Conservation (phyloP, 225 moss, liverwort and hornwort genomes). For the Physcomitrium patens region DNA sequence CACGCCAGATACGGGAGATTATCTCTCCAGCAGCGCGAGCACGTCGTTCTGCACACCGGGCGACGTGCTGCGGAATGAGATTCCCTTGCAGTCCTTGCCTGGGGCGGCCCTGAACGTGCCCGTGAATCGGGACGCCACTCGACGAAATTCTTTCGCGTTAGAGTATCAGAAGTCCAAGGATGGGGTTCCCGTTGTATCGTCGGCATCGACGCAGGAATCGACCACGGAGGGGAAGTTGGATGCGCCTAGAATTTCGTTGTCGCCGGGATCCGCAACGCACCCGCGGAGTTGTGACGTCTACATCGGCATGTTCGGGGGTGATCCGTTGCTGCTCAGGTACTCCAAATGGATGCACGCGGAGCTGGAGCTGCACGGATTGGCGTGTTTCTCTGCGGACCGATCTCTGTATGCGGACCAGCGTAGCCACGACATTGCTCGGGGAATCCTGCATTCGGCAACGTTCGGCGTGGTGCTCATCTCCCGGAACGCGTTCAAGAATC, state of each 20-base stretch:
- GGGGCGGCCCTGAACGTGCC: too few relatives aligned
- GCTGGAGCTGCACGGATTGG: constrained; percentile 59
- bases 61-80: not conserved
- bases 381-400: constrained; percentile 63
- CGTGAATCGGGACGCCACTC: not conserved
- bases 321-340: constrained; percentile 47
- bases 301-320: constrained; percentile 55
- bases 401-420: constrained; percentile 52
- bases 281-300: constrained; percentile 58
- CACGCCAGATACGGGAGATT: constrained; percentile 33
- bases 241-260: not conserved
- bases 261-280: constrained; percentile 15
- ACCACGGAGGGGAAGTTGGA: not conserved
- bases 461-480: constrained; percentile 60
- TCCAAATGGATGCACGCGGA: constrained; percentile 68
- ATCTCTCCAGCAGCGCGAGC: constrained; percentile 16
- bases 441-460: constrained; percentile 49
- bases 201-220: not conserved
- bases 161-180: constrained; percentile 4
- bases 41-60: constrained; percentile 25
- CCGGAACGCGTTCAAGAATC: constrained; percentile 52
- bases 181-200: not conserved
- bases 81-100: too few relatives aligned
- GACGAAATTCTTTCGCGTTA: not conserved
- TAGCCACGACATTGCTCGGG: constrained; percentile 58